Conservation (phyloP, 768 basidiomycete species). For the Tricholoma flavovirens region DNA sequence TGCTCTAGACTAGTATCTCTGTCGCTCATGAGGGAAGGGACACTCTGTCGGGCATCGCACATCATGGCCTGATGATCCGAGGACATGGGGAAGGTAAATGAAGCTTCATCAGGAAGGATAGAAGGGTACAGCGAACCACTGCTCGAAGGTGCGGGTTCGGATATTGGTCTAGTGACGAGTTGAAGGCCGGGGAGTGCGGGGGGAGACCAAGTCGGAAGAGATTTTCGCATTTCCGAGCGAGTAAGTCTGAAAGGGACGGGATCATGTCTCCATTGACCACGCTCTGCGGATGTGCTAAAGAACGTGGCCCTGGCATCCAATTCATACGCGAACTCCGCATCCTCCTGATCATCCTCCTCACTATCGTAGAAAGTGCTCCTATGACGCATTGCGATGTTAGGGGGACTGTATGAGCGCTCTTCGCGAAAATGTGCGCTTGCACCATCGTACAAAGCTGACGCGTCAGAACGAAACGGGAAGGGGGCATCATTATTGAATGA, state of each 20-base stretch:
- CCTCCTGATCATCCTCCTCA: slow-evolving; percentile 25
- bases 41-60: slow-evolving; percentile 5
- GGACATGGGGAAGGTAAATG: slow-evolving; percentile 10
- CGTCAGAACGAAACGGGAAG: slow-evolving; percentile 28
- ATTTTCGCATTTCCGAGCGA: slow-evolving; percentile 25
- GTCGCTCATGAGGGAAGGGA: slow-evolving; percentile 27
- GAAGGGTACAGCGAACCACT: slow-evolving; percentile 5
- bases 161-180: slow-evolving; percentile 27
- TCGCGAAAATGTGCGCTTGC: slow-evolving; percentile 18
- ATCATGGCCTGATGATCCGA: slow-evolving; percentile 6
- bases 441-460: slow-evolving; percentile 28
- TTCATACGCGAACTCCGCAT: slow-evolving; percentile 21
- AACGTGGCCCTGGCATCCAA: slow-evolving; percentile 39
- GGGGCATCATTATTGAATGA: slow-evolving; percentile 21
- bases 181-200: slow-evolving; percentile 22
- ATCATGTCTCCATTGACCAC: slow-evolving; percentile 53
- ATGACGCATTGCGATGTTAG: slow-evolving; percentile 20
- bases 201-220: slow-evolving; percentile 28
- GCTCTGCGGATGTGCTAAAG: slow-evolving; percentile 52
- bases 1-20: slow-evolving; percentile 26
- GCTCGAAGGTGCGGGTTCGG: slow-evolving; percentile 24
- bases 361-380: slow-evolving; percentile 28
- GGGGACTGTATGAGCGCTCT: slow-evolving; percentile 20
- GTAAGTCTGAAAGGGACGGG: slow-evolving; percentile 30
- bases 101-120: slow-evolving; percentile 7